Conservation (phyloP, 768 basidiomycete genomes). For the Filobasidium floriforme region DNA sequence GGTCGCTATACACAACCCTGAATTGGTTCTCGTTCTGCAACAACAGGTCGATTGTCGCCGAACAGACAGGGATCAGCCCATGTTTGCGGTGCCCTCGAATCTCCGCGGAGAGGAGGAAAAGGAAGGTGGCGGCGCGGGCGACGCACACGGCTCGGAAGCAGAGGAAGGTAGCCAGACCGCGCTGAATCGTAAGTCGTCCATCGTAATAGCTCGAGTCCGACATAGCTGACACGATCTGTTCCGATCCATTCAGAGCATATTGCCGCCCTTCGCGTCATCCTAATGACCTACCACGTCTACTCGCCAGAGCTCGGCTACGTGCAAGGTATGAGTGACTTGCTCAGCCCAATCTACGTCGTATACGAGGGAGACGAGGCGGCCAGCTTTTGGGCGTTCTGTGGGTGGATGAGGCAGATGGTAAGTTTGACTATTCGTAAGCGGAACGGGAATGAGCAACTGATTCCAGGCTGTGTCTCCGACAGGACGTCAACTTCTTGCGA, state of each 20-base stretch:
- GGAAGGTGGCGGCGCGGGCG: conserved; percentile 45
- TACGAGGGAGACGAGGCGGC: conserved; percentile 79
- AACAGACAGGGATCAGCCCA: conserved; percentile 86
- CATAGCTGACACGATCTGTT: no score
- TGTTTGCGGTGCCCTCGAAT: conserved; percentile 56
- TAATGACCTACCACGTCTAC: conserved; percentile 57
- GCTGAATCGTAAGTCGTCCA: conserved; percentile 37
- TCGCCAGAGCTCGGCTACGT: conserved; percentile 68
- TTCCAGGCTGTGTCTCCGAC: no score
- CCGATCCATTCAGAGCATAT: conserved; percentile 54
- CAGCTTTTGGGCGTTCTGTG: conserved; percentile 94
- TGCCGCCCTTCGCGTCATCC: conserved; percentile 71
- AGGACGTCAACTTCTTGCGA: conserved; percentile 91
- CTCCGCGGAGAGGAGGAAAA: conserved; percentile 51
- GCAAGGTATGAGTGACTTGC: conserved; percentile 97
- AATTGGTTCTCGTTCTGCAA: not conserved
- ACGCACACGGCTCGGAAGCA: conserved; percentile 24
- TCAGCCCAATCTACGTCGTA: conserved; percentile 85
- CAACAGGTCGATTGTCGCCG: conserved; percentile 92
- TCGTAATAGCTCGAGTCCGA: not conserved
- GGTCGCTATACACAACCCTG: not conserved
- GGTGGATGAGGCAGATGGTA: conserved; percentile 92
- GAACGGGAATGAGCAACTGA: no score
- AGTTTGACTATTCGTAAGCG: conserved; percentile 32
- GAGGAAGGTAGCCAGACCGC: conserved; percentile 41